Conservation (phyloP, 371 early-diverging fungal genomes). For the Mucor irregularis region DNA sequence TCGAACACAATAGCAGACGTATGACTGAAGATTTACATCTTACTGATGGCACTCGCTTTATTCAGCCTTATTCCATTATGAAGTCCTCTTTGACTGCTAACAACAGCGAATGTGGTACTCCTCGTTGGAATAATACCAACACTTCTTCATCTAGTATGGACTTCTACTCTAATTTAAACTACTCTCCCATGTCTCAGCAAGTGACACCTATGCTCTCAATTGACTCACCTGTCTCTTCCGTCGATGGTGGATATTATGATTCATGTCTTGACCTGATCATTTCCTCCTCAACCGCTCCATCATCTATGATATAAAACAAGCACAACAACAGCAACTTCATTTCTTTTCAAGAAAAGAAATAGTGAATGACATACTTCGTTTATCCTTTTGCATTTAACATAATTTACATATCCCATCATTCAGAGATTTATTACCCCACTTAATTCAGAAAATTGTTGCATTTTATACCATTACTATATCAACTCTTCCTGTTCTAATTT, state of each 20-base stretch:
- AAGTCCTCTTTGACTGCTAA: background rate
- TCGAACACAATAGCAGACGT: constrained; percentile 6
- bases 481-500: background rate
- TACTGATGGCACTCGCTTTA: background rate
- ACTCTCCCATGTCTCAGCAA: constrained; percentile 24
- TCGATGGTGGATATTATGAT: constrained; percentile 23
- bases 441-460: background rate
- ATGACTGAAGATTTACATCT: constrained; percentile 11
- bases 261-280: constrained; percentile 19
- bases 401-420: constrained; percentile 3
- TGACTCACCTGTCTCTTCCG: constrained; percentile 23
- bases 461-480: background rate
- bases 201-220: constrained; percentile 28
- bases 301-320: background rate
- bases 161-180: constrained; percentile 8
- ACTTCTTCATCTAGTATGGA: constrained; percentile 4
- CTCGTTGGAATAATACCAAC: constrained; percentile 6
- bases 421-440: background rate
- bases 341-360: too few relatives aligned
- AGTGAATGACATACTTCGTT: too few relatives aligned
- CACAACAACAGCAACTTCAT: background rate
- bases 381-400: background rate
- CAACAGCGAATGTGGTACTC: constrained; percentile 9
- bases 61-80: constrained; percentile 1
- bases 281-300: constrained; percentile 2